Evolutionary conservation across 306 rosid genomes (phyloP).

Genomic region (Rosa multiflora): DNA sequence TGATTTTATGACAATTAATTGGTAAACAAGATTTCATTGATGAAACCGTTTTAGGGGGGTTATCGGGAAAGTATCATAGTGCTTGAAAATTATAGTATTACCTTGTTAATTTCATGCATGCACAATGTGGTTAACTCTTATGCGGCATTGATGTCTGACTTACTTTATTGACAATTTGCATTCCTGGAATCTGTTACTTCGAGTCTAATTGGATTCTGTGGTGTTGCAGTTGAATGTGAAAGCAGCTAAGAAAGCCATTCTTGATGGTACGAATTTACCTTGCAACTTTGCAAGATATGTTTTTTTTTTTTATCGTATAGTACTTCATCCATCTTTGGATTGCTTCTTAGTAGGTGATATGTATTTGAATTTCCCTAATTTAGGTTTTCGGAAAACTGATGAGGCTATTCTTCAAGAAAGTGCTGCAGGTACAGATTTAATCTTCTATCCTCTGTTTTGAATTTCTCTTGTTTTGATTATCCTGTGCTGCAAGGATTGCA

Average conservation of each 20-base stretch:
- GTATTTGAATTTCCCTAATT: conserved; percentile 12
- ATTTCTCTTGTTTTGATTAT: neutral
- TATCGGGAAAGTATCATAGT: neutral
- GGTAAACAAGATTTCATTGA: neutral
- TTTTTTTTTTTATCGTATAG: neutral
- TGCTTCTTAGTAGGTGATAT: conserved; percentile 14
- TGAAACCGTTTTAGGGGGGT: neutral
- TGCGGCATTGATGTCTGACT: neutral
- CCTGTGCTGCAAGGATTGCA: conserved; percentile 1
- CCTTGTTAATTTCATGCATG: neutral
- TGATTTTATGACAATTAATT: neutral
- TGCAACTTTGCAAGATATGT: neutral
- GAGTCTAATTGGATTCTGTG: conserved; percentile 10
- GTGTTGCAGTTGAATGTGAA: conserved; percentile 74
- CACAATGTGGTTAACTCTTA: neutral
- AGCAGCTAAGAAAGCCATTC: conserved; percentile 75
- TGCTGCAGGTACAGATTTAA: conserved; percentile 46
- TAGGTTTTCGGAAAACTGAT: conserved; percentile 81
- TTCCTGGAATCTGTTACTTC: conserved; percentile 8
- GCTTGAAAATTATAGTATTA: neutral
- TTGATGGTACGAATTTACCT: conserved; percentile 53
- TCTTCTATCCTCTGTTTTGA: neutral
- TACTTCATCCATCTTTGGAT: neutral
- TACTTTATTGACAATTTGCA: conserved; percentile 10
- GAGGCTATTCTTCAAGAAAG: conserved; percentile 78